These are phyloP conservation scores for Ophiostoma populinum DNA, from an alignment of 2,329 filamentous ascomycete genomes.

Conservation along the genomic window DNA sequence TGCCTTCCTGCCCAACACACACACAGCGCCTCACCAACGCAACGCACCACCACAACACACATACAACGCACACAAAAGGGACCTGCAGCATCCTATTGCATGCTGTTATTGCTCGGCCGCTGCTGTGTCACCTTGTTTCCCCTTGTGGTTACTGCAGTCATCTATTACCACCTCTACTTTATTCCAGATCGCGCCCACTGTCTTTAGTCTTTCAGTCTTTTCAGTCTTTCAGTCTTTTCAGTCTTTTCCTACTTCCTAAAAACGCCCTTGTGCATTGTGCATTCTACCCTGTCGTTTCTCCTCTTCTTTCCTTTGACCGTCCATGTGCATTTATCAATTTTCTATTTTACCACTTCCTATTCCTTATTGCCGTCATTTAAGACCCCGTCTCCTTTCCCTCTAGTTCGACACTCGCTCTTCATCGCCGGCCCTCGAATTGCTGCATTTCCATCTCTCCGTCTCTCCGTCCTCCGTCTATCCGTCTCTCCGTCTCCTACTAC, in stretches of 20 bases:
- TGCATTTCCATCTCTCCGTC: too few relatives aligned
- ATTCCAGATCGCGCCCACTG: too few relatives aligned
- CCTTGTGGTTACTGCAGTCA: neutral
- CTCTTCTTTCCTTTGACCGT: neutral
- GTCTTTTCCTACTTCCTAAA: neutral
- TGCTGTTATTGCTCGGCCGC: neutral
- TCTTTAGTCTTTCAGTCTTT: neutral
- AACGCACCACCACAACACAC: neutral
- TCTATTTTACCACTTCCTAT: conserved; percentile 1
- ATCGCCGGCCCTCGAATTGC: too few relatives aligned
- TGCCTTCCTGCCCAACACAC: too few relatives aligned
- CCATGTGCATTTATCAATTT: neutral
- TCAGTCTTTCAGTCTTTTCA: neutral
- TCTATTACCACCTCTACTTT: neutral
- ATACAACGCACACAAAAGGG: too few relatives aligned
- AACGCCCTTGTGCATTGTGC: neutral
- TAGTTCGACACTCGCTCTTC: too few relatives aligned
- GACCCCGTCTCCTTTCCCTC: too few relatives aligned
- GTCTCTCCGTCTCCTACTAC: too few relatives aligned
- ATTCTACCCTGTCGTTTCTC: neutral
- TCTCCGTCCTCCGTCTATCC: too few relatives aligned
- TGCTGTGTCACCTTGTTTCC: neutral
- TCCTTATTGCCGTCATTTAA: too few relatives aligned
- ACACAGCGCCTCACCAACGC: too few relatives aligned
- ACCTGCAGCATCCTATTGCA: too few relatives aligned